Conservation (phyloP, 1,284 basidiomycete species). For the Cutaneotrichosporon daszewskae region DNA sequence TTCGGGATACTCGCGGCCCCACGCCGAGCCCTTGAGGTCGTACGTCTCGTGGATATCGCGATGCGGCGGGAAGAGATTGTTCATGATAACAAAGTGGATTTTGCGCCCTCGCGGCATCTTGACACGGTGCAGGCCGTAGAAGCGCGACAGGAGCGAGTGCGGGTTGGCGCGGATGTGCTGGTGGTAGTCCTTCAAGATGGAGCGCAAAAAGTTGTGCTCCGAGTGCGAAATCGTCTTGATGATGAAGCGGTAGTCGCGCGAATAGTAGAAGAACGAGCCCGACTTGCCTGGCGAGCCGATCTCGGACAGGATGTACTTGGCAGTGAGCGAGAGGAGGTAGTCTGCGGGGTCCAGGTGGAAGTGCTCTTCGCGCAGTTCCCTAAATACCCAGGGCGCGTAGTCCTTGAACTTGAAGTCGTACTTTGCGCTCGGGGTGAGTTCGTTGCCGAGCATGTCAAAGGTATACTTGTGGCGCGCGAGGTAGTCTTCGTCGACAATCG, state of each 20-base stretch:
- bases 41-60: constrained; percentile 97
- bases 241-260: constrained; percentile 96
- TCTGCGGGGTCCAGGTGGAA: constrained; percentile 96
- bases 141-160: constrained; percentile 86
- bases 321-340: constrained; percentile 90
- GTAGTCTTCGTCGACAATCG: constrained; percentile 82
- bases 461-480: constrained; percentile 88
- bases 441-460: constrained; percentile 98
- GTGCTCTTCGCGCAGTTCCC: constrained; percentile 85
- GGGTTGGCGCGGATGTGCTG: constrained; percentile 84
- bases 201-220: constrained; percentile 89
- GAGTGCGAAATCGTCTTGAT: constrained; percentile 96
- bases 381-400: constrained; percentile 97
- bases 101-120: constrained; percentile 90
- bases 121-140: constrained; percentile 95
- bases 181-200: constrained; percentile 80
- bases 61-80: constrained; percentile 97
- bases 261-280: constrained; percentile 99
- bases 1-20: constrained; percentile 82
- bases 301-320: constrained; percentile 96
- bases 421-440: constrained; percentile 89
- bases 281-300: constrained; percentile 98
- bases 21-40: constrained; percentile 91
- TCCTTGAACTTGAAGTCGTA: constrained; percentile 92
- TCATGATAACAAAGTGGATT: constrained; percentile 99